A percentile compares a stretch with the other conserved stretches of the same genome.
phyloP scores from a whole-genome alignment of 2,329 filamentous ascomycete genomes.

The Colletotrichum melonis region DNA sequence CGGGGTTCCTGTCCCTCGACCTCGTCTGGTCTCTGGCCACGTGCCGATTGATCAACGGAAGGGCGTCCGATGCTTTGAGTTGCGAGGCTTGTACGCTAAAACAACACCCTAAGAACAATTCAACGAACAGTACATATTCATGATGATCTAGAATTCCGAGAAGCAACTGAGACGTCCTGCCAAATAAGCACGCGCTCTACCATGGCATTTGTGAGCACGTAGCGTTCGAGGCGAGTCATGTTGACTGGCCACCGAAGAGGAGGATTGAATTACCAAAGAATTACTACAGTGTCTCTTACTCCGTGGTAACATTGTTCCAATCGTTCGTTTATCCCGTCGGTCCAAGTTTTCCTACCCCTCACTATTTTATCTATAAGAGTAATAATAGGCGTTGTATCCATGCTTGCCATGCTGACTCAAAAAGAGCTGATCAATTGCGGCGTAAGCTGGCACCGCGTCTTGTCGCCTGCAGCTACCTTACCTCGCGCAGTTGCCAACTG shows the following conservation, averaged over 20 bases:
- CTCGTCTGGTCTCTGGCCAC: too few relatives aligned
- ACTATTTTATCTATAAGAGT: neutral
- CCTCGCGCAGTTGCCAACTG: neutral
- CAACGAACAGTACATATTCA: neutral
- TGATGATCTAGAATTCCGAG: neutral
- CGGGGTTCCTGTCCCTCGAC: slow-evolving; percentile 1
- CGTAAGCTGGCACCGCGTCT: neutral
- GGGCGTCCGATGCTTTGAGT: neutral
- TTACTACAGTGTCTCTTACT: neutral
- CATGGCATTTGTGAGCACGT: neutral
- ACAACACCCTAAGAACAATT: neutral
- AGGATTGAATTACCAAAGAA: neutral
- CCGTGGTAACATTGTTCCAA: neutral
- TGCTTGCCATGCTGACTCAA: neutral
- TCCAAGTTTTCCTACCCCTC: neutral
- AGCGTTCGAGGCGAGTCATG: neutral
- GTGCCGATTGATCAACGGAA: neutral
- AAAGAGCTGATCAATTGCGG: neutral
- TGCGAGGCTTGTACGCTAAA: neutral
- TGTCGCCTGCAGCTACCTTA: neutral
- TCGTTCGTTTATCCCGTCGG: neutral
- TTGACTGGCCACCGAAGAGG: neutral
- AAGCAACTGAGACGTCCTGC: neutral
- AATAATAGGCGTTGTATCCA: neutral
- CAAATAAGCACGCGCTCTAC: neutral